These are phyloP conservation scores for Astrocystis sublimbata DNA, from an alignment of 495 filamentous ascomycete genomes.

Conservation along the genomic window DNA sequence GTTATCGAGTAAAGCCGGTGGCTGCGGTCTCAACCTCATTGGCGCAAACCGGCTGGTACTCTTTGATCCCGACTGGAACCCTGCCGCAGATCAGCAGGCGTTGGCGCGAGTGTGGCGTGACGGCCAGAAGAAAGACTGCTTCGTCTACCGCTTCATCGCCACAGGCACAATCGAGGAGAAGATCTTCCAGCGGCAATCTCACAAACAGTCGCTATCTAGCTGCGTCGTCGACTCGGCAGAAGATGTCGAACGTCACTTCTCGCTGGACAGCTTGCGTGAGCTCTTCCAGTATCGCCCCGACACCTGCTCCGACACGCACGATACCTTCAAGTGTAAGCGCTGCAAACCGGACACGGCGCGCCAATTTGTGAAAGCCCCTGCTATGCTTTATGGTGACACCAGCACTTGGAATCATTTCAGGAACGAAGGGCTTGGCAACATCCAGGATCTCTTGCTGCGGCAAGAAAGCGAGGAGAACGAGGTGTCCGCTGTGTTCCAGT, in stretches of 20 bases:
- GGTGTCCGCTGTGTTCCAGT: constrained; percentile 96
- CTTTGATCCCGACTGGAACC: constrained; percentile 99
- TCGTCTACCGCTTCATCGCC: constrained; percentile 98
- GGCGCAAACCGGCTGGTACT: constrained; percentile 95
- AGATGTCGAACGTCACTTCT: constrained; percentile 96
- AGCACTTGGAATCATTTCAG: constrained; percentile 98
- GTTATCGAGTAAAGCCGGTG: constrained; percentile 93
- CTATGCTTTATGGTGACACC: constrained; percentile 96
- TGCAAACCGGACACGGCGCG: constrained; percentile 78
- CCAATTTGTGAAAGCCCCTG: constrained; percentile 84
- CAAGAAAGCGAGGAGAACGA: constrained; percentile 80
- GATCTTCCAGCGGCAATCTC: constrained; percentile 97
- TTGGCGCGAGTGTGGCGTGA: constrained; percentile 97
- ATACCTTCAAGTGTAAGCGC: constrained; percentile 98
- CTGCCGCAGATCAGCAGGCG: constrained; percentile 96
- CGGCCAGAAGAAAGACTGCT: constrained; percentile 98
- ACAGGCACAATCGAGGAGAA: constrained; percentile 99
- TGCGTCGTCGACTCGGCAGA: constrained; percentile 98
- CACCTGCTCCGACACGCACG: constrained; percentile 91
- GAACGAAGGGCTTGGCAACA: constrained; percentile 72
- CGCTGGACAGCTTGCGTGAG: constrained; percentile 81
- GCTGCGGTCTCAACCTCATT: constrained; percentile 95
- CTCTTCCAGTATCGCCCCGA: constrained; percentile 87
- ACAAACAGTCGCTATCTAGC: constrained; percentile 94
- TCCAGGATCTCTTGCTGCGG: constrained; percentile 88